These are phyloP conservation scores for Populus simonii DNA, from an alignment of 345 rosid genomes.

Conservation along the genomic window DNA sequence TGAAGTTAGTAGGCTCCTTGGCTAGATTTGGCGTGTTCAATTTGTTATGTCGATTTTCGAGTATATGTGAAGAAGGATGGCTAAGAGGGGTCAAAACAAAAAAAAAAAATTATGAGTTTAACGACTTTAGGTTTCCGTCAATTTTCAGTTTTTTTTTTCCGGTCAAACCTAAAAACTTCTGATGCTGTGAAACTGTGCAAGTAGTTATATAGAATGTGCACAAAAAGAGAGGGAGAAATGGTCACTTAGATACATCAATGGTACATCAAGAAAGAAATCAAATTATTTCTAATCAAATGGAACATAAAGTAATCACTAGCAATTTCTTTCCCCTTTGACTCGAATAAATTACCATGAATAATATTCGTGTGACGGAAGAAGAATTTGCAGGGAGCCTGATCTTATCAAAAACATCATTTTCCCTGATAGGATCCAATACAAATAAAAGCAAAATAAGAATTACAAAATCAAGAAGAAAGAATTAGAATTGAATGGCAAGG, in stretches of 20 bases:
- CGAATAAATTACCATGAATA: not conserved
- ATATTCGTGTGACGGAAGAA: not conserved
- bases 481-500: conserved; percentile 16
- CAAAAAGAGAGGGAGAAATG: too few species aligned
- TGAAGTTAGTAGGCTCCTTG: not conserved
- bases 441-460: conserved; percentile 1
- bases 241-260: not conserved
- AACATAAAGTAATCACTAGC: not conserved
- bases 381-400: conserved; percentile 3
- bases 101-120: too few species aligned
- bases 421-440: conserved; percentile 8
- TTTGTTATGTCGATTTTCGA: not conserved
- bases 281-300: not conserved
- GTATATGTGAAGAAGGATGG: too few species aligned
- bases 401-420: conserved; percentile 5
- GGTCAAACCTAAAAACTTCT: too few species aligned
- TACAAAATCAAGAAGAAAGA: conserved; percentile 21
- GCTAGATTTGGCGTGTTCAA: not conserved
- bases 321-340: not conserved
- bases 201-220: too few species aligned
- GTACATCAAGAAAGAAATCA: not conserved
- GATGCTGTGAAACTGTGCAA: too few species aligned
- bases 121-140: not conserved
- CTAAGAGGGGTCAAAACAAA: too few species aligned
- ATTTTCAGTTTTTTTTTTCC: too few species aligned